Percentiles rank a stretch among this genome's conserved stretches.
Conservation (phyloP, 306 rosid genomes). For the Begonia masoniana region DNA sequence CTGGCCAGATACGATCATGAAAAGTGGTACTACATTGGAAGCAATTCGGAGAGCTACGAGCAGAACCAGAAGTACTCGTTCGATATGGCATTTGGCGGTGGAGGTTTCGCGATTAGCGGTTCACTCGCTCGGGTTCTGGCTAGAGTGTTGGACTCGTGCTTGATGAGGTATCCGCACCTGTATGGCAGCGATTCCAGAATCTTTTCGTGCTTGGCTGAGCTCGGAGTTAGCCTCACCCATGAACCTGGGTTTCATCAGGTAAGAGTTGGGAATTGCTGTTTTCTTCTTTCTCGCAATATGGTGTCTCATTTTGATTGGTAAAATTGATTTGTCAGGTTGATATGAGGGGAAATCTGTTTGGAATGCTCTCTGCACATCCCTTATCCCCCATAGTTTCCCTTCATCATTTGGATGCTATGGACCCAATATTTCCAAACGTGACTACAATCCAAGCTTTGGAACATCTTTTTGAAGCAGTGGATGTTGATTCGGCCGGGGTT, state of each 20-base stretch:
- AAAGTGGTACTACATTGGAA: conserved; percentile 79
- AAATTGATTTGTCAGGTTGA: conserved; percentile 42
- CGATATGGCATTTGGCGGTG: conserved; percentile 88
- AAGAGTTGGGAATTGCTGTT: conserved; percentile 1
- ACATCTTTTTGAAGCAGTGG: conserved; percentile 56
- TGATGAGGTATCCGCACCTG: conserved; percentile 71
- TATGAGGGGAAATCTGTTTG: conserved; percentile 76
- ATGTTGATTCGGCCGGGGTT: conserved; percentile 59
- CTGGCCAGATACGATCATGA: conserved; percentile 71
- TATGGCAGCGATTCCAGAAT: conserved; percentile 84
- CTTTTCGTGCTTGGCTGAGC: conserved; percentile 64
- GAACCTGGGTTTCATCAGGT: conserved; percentile 95
- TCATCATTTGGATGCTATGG: conserved; percentile 75
- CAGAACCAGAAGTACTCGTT: conserved; percentile 49
- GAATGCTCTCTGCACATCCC: conserved; percentile 78
- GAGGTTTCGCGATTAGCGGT: conserved; percentile 74
- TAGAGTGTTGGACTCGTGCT: conserved; percentile 64
- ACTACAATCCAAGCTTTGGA: conserved; percentile 47
- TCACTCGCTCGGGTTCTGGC: conserved; percentile 50
- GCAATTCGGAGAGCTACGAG: conserved; percentile 59
- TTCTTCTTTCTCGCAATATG: too few species aligned
- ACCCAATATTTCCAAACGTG: conserved; percentile 64
- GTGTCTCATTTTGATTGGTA: too few species aligned
- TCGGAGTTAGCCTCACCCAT: conserved; percentile 70
- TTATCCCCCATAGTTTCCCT: conserved; percentile 70